phyloP scores from a whole-genome alignment of 2,329 filamentous ascomycete genomes.

The Aureobasidium sp. region DNA sequence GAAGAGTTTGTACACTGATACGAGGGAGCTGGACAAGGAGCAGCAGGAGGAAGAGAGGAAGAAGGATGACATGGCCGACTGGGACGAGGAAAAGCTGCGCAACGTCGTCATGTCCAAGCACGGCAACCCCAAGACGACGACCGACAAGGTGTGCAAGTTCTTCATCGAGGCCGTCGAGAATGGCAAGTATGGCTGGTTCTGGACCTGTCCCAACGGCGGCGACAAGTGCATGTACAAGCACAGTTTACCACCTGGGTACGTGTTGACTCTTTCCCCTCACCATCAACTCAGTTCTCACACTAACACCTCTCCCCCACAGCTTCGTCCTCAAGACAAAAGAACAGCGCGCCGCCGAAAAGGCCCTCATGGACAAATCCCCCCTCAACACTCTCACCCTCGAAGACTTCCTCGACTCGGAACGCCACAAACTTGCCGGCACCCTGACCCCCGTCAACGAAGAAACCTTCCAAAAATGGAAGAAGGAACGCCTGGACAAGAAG shows the following conservation, averaged over 20 bases:
- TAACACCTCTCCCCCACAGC: conserved; percentile 41
- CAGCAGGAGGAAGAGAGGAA: conserved; percentile 64
- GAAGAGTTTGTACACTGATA: conserved; percentile 83
- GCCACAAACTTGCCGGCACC: conserved; percentile 85
- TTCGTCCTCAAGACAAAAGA: conserved; percentile 98
- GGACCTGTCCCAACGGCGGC: conserved; percentile 91
- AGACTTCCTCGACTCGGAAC: conserved; percentile 92
- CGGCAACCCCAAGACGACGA: conserved; percentile 88
- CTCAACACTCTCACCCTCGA: conserved; percentile 90
- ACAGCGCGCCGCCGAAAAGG: conserved; percentile 90
- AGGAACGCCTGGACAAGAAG: conserved; percentile 90
- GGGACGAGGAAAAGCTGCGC: conserved; percentile 93
- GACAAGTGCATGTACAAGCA: conserved; percentile 99
- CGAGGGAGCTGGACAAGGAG: conserved; percentile 61
- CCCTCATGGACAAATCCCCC: conserved; percentile 88
- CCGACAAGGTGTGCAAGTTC: conserved; percentile 98
- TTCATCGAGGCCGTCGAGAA: conserved; percentile 97
- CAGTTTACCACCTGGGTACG: conserved; percentile 85
- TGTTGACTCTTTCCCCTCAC: conserved; percentile 20
- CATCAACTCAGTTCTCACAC: neutral
- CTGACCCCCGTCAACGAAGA: conserved; percentile 92
- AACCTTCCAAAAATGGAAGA: conserved; percentile 93
- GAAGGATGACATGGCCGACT: conserved; percentile 86
- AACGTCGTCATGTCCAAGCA: conserved; percentile 92
- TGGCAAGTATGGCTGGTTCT: conserved; percentile 99